A percentile compares a stretch with the other conserved stretches of the same genome.
phyloP scores from a whole-genome alignment of 2,329 filamentous ascomycete species.

The Stachybotrys echinatus region DNA sequence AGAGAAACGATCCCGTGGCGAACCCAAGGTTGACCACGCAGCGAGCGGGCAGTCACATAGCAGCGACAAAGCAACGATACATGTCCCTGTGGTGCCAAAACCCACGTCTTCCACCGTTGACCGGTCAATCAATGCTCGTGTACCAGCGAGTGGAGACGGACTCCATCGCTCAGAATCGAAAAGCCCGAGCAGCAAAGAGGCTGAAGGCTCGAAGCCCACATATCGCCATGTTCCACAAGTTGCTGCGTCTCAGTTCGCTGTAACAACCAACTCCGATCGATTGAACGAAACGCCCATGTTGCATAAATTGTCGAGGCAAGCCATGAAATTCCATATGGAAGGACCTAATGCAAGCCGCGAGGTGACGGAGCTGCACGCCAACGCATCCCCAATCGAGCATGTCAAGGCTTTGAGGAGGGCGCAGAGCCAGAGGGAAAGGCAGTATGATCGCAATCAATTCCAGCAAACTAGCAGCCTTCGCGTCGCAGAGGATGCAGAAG shows the following conservation, averaged over 20 bases:
- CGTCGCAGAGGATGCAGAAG: conserved; percentile 24
- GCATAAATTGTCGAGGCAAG: conserved; percentile 38
- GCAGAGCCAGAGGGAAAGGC: conserved; percentile 31
- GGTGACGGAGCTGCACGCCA: conserved; percentile 15
- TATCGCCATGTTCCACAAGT: conserved; percentile 49
- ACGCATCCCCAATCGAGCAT: conserved; percentile 27
- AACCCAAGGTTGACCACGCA: background rate
- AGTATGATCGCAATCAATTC: conserved; percentile 37
- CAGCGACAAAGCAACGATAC: background rate
- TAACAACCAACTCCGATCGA: conserved; percentile 36
- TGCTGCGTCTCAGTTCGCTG: conserved; percentile 49
- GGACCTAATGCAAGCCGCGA: conserved; percentile 15
- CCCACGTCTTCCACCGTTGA: background rate
- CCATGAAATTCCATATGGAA: conserved; percentile 34
- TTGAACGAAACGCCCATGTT: conserved; percentile 29
- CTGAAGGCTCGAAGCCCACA: conserved; percentile 7
- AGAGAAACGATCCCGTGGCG: conserved; percentile 5
- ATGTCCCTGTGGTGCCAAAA: background rate
- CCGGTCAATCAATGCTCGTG: background rate
- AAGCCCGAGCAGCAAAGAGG: conserved; percentile 12
- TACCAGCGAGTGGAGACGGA: background rate
- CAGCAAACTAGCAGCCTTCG: conserved; percentile 29
- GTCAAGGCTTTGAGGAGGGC: conserved; percentile 28
- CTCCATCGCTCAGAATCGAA: background rate
- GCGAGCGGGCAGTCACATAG: background rate